Conservation (phyloP, 768 basidiomycete genomes). For the Lactarius vividus region DNA sequence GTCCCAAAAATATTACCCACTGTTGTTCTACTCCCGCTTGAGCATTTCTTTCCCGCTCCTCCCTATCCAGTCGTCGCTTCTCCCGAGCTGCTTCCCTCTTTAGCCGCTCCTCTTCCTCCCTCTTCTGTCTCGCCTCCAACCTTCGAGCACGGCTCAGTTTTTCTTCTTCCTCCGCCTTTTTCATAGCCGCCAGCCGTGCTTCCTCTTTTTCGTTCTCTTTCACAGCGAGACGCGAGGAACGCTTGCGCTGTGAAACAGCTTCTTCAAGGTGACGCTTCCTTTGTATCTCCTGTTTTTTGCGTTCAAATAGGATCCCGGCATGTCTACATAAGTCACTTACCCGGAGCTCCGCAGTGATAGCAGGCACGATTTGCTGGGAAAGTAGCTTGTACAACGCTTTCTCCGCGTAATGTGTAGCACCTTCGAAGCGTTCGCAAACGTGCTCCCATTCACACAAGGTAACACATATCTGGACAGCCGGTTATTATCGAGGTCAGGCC, state of each 20-base stretch:
- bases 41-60: conserved; percentile 28
- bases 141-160: conserved; percentile 62
- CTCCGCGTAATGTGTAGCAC: conserved; percentile 76
- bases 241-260: conserved; percentile 80
- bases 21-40: conserved; percentile 24
- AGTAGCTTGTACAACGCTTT: conserved; percentile 72
- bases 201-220: conserved; percentile 80
- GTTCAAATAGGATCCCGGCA: not conserved
- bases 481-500: not conserved
- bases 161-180: conserved; percentile 64
- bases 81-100: conserved; percentile 61
- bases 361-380: conserved; percentile 63
- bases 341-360: conserved; percentile 62
- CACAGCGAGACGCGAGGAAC: conserved; percentile 83
- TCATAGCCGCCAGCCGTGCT: conserved; percentile 55
- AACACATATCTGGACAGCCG: conserved; percentile 64
- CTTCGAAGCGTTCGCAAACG: conserved; percentile 70
- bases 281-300: conserved; percentile 52
- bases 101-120: conserved; percentile 40
- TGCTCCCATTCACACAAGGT: conserved; percentile 84
- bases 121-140: conserved; percentile 38
- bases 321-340: conserved; percentile 39
- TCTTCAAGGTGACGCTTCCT: conserved; percentile 64
- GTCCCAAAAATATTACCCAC: conserved; percentile 15
- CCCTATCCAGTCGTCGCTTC: conserved; percentile 40